phyloP scores from a whole-genome alignment of 257 asterid species.

The Salvia rosmarinus region DNA sequence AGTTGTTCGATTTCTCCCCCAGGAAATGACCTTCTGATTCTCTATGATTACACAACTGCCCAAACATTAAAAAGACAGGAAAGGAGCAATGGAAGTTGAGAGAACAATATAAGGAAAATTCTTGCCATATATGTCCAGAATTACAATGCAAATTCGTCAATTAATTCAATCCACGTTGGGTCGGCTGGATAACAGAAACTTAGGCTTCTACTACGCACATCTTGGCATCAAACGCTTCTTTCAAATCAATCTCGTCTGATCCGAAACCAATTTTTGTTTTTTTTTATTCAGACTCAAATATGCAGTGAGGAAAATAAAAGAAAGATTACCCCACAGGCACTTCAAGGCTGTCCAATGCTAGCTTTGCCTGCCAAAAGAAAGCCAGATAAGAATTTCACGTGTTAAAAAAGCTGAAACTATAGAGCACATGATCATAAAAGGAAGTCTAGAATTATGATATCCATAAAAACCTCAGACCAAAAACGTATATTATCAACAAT shows the following conservation, averaged over 20 bases:
- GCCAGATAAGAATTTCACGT: not conserved
- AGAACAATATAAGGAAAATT: conserved; percentile 18
- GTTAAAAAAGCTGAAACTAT: not conserved
- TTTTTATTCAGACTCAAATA: conserved; percentile 10
- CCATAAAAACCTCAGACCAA: conserved; percentile 9
- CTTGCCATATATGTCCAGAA: conserved; percentile 13
- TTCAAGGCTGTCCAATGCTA: conserved; percentile 73
- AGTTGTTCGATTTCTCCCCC: conserved; percentile 76
- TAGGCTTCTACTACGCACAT: conserved; percentile 6
- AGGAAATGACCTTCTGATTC: conserved; percentile 68
- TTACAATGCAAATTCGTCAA: conserved; percentile 24
- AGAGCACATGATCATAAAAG: conserved; percentile 13
- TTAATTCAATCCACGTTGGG: conserved; percentile 13
- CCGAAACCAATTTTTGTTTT: conserved; percentile 5
- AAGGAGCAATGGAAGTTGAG: conserved; percentile 21
- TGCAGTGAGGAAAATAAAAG: conserved; percentile 14
- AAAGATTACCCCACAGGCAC: conserved; percentile 83
- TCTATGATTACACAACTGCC: conserved; percentile 69
- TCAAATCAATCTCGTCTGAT: conserved; percentile 16
- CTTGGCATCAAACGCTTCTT: conserved; percentile 12
- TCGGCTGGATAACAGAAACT: conserved; percentile 13
- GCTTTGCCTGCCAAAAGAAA: conserved; percentile 62
- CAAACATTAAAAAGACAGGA: not conserved
- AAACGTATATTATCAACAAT: conserved; percentile 6
- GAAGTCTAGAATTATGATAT: not conserved